Evolutionary conservation across 495 filamentous ascomycete species (phyloP).

Genomic region (Bryoglossum gracile): DNA sequence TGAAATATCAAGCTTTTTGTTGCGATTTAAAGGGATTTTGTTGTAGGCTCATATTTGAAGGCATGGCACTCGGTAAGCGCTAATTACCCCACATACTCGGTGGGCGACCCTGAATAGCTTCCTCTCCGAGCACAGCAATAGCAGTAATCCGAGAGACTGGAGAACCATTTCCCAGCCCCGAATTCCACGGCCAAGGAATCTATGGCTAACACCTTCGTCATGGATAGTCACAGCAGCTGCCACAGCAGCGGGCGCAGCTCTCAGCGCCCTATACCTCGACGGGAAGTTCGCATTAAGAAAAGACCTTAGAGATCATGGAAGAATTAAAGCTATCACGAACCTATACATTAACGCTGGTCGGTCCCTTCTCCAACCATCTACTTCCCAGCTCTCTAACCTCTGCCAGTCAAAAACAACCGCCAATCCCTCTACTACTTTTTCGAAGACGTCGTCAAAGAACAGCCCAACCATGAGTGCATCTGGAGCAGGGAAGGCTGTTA

Average conservation of each 20-base stretch:
- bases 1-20: no score
- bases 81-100: no score
- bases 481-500: conserved; percentile 61
- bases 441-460: conserved; percentile 41
- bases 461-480: conserved; percentile 47
- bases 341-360: conserved; percentile 25
- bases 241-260: conserved; percentile 43
- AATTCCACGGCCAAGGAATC: no score
- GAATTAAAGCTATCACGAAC: conserved; percentile 26
- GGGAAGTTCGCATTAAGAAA: conserved; percentile 60
- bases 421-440: conserved; percentile 60
- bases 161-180: no score
- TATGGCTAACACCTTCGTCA: not conserved
- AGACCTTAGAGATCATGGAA: conserved; percentile 41
- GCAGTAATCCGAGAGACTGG: no score
- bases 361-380: conserved; percentile 18
- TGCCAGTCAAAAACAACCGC: conserved; percentile 40
- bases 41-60: no score
- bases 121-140: no score
- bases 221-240: conserved; percentile 25
- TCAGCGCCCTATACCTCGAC: conserved; percentile 56
- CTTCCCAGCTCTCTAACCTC: not conserved
- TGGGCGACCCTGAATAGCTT: no score
- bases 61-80: no score
- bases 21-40: no score